phyloP scores from a whole-genome alignment of 208 protist genomes.

The Balamuthia mandrillaris region DNA sequence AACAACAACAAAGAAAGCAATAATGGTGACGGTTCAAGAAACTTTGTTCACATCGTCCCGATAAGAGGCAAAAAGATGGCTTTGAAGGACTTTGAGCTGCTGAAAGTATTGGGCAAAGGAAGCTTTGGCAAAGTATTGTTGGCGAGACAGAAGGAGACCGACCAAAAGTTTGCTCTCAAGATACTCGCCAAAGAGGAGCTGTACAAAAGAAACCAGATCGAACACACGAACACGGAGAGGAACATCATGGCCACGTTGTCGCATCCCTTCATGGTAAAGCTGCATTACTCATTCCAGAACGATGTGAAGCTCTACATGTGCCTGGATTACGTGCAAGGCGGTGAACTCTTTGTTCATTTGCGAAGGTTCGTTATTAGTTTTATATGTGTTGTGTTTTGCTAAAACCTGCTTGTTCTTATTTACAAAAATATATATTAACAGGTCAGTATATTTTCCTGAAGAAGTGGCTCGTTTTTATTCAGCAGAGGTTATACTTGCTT shows the following conservation, averaged over 20 bases:
- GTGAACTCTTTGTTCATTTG: slow-evolving; percentile 78
- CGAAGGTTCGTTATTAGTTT: slow-evolving; percentile 47
- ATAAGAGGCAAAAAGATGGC: neutral
- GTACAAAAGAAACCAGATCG: slow-evolving; percentile 1
- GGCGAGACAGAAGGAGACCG: neutral
- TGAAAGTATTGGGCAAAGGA: slow-evolving; percentile 61
- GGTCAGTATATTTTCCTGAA: slow-evolving; percentile 70
- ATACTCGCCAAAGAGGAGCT: slow-evolving; percentile 17
- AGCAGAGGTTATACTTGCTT: slow-evolving; percentile 83
- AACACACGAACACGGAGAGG: slow-evolving; percentile 56
- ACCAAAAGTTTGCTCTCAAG: slow-evolving; percentile 25
- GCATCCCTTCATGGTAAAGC: slow-evolving; percentile 77
- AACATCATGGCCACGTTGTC: slow-evolving; percentile 58
- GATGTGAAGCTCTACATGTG: slow-evolving; percentile 71
- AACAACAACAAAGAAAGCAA: no score
- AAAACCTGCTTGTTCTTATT: neutral
- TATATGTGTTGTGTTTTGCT: neutral
- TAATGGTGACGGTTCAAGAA: no score
- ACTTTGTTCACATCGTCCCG: no score
- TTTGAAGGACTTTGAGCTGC: slow-evolving; percentile 58
- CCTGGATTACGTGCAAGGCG: slow-evolving; percentile 75
- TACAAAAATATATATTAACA: slow-evolving; percentile 45
- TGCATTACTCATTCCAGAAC: slow-evolving; percentile 73
- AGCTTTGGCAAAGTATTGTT: slow-evolving; percentile 53
- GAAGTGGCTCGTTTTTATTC: slow-evolving; percentile 80